Base-by-base conservation (phyloP, 75 land plant genomes). In the Pinus tabuliformis region DNA sequence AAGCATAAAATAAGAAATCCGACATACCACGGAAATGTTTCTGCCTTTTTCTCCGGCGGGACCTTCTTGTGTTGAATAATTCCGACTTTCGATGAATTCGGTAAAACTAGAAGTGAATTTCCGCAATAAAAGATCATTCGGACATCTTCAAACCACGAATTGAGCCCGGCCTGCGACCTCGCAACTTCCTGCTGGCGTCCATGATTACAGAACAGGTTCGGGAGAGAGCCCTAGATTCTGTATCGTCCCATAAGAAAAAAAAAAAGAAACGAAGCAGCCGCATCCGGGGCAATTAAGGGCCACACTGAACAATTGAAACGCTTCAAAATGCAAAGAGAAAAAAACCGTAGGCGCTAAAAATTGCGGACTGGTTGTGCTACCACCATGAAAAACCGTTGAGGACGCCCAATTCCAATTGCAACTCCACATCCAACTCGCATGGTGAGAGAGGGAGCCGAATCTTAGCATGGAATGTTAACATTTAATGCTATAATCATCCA, bases 401-500 rank as follows among this genome's bases (percentile, higher is more conserved):
- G 72, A 11, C 8, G 33, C 39, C 72, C n/a, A 68, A 68, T 16
- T 42, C 21, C 71, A 64, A 45, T 16, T 39, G 22, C 71, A 64
- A 45, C 9, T 49, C 54, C 54, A 9, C 8, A 49, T 49, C 54
- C 64, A 62, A 62, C 15, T 62, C 30, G 15, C 28, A 68, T n/a
- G 54, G 72, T 37, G 52, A 45, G 72, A 68, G 52, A 45, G 22
- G 33, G 52, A 68, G 52, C 52, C 72, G 49, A 68, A 68, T 3
- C 72, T 68, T 42, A 39, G 72, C 72, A 68, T 68, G 39, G 42
- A 68, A 39, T 68, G 72, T 37, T 20, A 42, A 49, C 54, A 49
- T 49, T 49, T 49, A 49, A 49, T 49, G 54, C 54, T 49, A 49
- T 49, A 49, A 49, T 49, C 54, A 49, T 49, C 54, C 11, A 22